Base-by-base conservation (phyloP, 768 basidiomycete species). In the Cyathus striatus region DNA sequence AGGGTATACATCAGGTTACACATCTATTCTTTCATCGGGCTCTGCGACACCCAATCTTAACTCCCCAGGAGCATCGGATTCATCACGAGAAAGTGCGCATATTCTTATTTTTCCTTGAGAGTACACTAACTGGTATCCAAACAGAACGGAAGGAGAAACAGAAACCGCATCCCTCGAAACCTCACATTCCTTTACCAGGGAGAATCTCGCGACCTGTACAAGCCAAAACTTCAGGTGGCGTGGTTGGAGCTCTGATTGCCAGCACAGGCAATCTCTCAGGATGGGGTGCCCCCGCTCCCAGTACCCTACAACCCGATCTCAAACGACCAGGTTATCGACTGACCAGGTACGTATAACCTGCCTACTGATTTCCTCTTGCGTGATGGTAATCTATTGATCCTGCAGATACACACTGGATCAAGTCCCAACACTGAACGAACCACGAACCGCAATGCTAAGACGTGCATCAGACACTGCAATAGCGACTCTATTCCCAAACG, bases 181-280 rank as follows among this genome's bases (percentile, higher is more conserved):
- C n/a, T n/a, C n/a, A n/a, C n/a, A n/a, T n/a, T n/a, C n/a, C n/a
- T 47, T 6, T 41, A 47, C 9, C 49, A 23, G 38, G 35, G 13
- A 10, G 17, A 12, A 36, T 16, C 27, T 10, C 10, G 27, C 27
- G 76, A 68, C 50, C 64, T 63, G 21, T 64, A 5, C 62, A 69
- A 36, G 69, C 73, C 12, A 64, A 72, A 45, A 79, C 64, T 49
- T 70, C 69, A 17, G 83, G 69, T 0, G 83, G 83, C 4, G 83
- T 83, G 2, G 73, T 85, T 45, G 86, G 83, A 1, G 74, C 85
- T 3, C 72, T 91, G 25, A 79, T 92, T 17, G 76, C 83, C 5
- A 79, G 80, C 44, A 80, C 86, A 0, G 81, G 78, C 2, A 78
- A 80, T 38, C 61, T 90, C 6, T 65, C 73, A 1, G 86, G 83